Conservation (phyloP, 805 yeast genomes). For the Blastobotrys attinorum region DNA sequence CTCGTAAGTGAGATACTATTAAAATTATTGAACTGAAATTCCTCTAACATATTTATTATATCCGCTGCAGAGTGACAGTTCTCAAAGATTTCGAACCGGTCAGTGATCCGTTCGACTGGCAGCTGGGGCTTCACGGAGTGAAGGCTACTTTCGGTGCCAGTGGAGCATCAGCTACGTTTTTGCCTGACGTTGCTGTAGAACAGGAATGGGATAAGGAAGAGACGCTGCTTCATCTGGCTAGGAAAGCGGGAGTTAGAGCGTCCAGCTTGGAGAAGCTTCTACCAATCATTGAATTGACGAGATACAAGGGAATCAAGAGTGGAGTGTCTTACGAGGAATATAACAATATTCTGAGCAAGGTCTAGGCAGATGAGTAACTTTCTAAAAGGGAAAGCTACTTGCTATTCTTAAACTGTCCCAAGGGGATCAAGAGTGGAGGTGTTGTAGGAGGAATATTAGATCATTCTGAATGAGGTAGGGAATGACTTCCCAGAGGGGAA, state of each 20-base stretch:
- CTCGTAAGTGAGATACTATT: slow-evolving; percentile 29
- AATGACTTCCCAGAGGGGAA: no score
- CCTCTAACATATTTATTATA: background rate
- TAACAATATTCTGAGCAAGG: slow-evolving; percentile 8
- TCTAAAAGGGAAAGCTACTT: no score
- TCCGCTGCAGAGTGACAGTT: slow-evolving; percentile 44
- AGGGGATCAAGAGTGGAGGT: no score
- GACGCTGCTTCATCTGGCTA: slow-evolving; percentile 61
- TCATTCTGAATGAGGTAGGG: no score
- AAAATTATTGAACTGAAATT: no score
- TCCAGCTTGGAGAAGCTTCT: slow-evolving; percentile 12
- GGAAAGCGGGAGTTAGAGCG: slow-evolving; percentile 45
- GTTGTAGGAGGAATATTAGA: no score
- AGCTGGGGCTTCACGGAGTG: slow-evolving; percentile 75
- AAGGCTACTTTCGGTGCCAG: slow-evolving; percentile 44
- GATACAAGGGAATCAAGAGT: slow-evolving; percentile 51
- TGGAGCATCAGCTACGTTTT: slow-evolving; percentile 63
- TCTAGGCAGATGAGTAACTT: background rate
- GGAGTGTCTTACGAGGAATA: slow-evolving; percentile 37
- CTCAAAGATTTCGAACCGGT: slow-evolving; percentile 50
- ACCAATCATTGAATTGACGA: slow-evolving; percentile 37
- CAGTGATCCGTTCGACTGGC: slow-evolving; percentile 61
- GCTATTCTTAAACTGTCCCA: background rate
- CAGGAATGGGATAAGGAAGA: slow-evolving; percentile 72
- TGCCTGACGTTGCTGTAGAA: slow-evolving; percentile 86